These are phyloP conservation scores for Penicillium nordicum DNA, from an alignment of 2,329 filamentous ascomycete species.

Conservation along the genomic window DNA sequence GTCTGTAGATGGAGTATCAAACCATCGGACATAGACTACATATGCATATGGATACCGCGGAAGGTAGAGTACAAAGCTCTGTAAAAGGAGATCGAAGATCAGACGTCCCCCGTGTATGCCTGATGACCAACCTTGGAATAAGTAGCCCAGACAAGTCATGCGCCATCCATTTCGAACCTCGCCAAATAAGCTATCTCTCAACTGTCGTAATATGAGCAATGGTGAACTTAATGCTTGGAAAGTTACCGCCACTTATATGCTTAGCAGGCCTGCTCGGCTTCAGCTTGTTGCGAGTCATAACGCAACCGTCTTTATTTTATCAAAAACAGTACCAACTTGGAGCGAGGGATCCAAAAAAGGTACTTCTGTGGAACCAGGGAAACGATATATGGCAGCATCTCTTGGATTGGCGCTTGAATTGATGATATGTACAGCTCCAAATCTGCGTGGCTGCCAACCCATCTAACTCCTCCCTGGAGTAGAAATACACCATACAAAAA, in stretches of 20 bases:
- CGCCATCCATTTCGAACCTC: not conserved
- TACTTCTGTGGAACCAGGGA: not conserved
- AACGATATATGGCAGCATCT: slow-evolving; percentile 19
- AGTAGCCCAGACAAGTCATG: not conserved
- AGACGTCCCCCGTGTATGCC: no score
- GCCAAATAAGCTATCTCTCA: not conserved
- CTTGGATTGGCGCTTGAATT: slow-evolving; percentile 33
- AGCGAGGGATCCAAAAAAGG: not conserved
- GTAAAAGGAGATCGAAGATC: not conserved
- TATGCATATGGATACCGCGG: not conserved
- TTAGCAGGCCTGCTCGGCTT: no score
- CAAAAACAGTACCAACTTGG: not conserved
- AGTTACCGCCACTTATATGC: no score
- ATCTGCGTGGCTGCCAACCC: slow-evolving; percentile 25
- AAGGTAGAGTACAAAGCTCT: not conserved
- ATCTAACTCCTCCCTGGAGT: slow-evolving; percentile 29
- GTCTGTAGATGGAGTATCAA: not conserved
- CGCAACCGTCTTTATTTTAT: not conserved
- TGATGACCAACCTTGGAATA: not conserved
- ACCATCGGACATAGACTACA: no score
- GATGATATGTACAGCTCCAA: slow-evolving; percentile 39
- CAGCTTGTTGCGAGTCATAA: not conserved
- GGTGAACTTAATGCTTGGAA: not conserved
- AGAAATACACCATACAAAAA: slow-evolving; percentile 34
- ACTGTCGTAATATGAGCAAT: not conserved